Percentiles rank a stretch among this genome's conserved stretches.
These are phyloP conservation scores for Diaporthe velutina DNA, from an alignment of 2,329 filamentous ascomycete genomes.

Conservation along the genomic window DNA sequence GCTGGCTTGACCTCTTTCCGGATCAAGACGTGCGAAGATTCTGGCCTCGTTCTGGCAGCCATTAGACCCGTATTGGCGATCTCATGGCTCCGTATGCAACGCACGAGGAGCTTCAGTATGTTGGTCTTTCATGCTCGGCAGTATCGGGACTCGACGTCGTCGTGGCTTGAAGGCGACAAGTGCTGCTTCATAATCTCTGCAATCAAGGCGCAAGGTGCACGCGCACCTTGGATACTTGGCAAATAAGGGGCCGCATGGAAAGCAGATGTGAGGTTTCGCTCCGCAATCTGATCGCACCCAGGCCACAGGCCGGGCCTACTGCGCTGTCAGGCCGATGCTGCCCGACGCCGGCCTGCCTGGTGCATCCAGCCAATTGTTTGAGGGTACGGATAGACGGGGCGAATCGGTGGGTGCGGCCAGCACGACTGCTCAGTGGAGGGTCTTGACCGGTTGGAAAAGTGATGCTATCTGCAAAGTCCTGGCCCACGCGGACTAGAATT, in stretches of 20 bases:
- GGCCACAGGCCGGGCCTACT: background rate
- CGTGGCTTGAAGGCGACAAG: background rate
- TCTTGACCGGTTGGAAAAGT: constrained; percentile 27
- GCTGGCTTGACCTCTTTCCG: background rate
- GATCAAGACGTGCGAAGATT: background rate
- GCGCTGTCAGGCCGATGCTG: constrained; percentile 6
- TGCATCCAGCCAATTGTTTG: constrained; percentile 10
- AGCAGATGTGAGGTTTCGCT: background rate
- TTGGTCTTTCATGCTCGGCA: background rate
- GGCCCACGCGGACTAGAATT: constrained; percentile 7
- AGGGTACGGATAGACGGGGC: background rate
- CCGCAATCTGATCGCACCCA: background rate
- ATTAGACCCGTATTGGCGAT: background rate
- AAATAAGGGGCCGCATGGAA: background rate
- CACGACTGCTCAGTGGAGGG: background rate
- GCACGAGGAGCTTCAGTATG: background rate
- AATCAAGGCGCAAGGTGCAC: background rate
- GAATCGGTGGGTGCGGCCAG: constrained; percentile 12
- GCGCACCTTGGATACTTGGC: background rate
- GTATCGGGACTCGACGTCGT: background rate
- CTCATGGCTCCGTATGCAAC: background rate
- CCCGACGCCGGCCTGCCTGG: background rate
- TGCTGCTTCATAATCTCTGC: background rate
- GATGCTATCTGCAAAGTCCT: constrained; percentile 30
- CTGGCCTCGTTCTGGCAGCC: background rate